Conservation (phyloP, 306 rosid species). For the Cicer chorassanicum region DNA sequence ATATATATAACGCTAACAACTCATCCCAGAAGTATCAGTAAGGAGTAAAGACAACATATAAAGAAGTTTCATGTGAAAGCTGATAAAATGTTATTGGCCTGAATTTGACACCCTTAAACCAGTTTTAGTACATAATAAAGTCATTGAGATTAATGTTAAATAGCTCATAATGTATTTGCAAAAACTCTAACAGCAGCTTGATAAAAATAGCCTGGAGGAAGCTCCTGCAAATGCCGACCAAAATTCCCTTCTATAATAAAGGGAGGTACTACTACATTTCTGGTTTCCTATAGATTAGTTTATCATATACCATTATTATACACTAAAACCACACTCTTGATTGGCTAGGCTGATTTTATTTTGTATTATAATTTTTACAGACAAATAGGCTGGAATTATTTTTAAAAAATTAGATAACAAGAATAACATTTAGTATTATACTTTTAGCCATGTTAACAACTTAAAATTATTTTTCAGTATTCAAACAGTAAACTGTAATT, state of each 20-base stretch:
- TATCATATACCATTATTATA: slow-evolving; percentile 1
- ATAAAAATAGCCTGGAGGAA: neutral
- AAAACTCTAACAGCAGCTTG: neutral
- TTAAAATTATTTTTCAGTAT: slow-evolving; percentile 15
- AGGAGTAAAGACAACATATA: slow-evolving; percentile 1
- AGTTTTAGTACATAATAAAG: neutral
- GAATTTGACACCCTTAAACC: neutral
- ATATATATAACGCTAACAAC: neutral
- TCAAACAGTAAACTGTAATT: slow-evolving; percentile 28
- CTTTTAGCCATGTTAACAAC: slow-evolving; percentile 33
- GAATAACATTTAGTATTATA: neutral
- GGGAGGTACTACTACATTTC: neutral
- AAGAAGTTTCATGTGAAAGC: neutral
- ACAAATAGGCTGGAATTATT: slow-evolving; percentile 21
- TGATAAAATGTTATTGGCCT: neutral
- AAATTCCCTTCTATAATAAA: neutral
- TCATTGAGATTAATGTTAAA: neutral
- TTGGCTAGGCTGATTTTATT: neutral
- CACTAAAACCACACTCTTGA: slow-evolving; percentile 16
- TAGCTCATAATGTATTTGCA: neutral
- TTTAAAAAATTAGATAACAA: slow-evolving; percentile 11
- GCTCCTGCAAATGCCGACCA: neutral
- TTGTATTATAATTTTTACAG: neutral
- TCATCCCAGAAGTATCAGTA: slow-evolving; percentile 3
- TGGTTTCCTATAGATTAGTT: neutral